Evolutionary conservation across 805 yeast genomes (phyloP), one percentile per base, ranked within the genome.

Genomic region (Starmerella khaoyaiensis): DNA sequence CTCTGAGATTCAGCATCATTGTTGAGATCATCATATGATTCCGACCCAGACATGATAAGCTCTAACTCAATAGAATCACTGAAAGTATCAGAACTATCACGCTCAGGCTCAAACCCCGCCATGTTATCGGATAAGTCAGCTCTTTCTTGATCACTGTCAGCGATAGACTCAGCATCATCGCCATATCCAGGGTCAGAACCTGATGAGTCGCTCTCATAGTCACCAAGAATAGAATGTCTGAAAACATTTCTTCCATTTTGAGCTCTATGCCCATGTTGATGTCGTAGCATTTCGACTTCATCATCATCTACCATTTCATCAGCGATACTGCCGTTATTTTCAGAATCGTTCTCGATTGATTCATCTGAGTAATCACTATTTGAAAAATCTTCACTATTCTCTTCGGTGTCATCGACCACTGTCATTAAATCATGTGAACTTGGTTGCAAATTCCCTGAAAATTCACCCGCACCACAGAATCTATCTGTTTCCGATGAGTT

Each of bases 151-250:
- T 29, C 33, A 19, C 15, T 9, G 12, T 7, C 30, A 15, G 33
- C 12, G 33, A 21, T 23, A 29, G 12, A 15, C 20, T 29, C 27
- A 8, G 21, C 11, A 29, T 31, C 33, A 21, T 31, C 8, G 9
- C 17, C 31, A n/a, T 5, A 28, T 6, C 29, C 33, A 19, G 15
- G 33, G 26, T n/a, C 10, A 30, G 19, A 30, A 9, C 21, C 33
- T 14, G 26, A 27, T 4, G 39, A 34, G 24, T 69, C 80, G 27
- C 80, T 76, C 49, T 87, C 96, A 54, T 79, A 87, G 93, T 87
- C 86, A 1, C 95, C 96, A 28, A 87, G 64, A 0, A 96, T 81
- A 0, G 96, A 86, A 54, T 90, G 86, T 27, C 78, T 65, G 57
- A 87, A 74, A 51, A 86, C 63, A 54, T 86, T 33, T 2, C 42